A percentile compares a stretch with the other conserved stretches of the same genome.
These are phyloP conservation scores for Aspergillus ostianus DNA, from an alignment of 495 filamentous ascomycete species.

Conservation along the genomic window DNA sequence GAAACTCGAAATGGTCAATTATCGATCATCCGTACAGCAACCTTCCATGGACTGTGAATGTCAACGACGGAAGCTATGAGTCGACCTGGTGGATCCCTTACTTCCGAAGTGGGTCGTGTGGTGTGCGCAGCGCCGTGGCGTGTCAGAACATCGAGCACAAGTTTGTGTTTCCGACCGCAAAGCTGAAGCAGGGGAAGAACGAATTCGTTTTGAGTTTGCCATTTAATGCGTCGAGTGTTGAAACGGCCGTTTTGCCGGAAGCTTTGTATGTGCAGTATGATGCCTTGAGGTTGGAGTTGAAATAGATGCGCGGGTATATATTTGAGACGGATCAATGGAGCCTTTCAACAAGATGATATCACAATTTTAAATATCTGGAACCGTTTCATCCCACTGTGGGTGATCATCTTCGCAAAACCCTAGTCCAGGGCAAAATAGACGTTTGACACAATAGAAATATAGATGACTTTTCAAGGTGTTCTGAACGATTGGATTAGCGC, in stretches of 20 bases:
- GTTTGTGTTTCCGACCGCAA: constrained; percentile 1
- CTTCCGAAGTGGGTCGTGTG: not conserved
- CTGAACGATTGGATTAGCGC: too few relatives aligned
- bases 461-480: too few relatives aligned
- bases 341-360: too few relatives aligned
- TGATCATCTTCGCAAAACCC: too few relatives aligned
- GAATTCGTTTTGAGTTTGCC: not conserved
- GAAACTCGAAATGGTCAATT: not conserved
- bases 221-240: not conserved
- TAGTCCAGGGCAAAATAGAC: too few relatives aligned
- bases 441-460: too few relatives aligned
- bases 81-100: not conserved
- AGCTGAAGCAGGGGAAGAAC: constrained; percentile 1
- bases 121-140: constrained; percentile 1
- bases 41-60: not conserved
- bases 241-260: not conserved
- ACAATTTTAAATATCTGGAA: too few relatives aligned
- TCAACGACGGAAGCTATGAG: not conserved
- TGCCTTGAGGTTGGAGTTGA: not conserved
- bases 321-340: too few relatives aligned
- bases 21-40: constrained; percentile 1
- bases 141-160: not conserved
- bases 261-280: constrained; percentile 3
- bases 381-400: too few relatives aligned
- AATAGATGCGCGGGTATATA: not conserved